Evolutionary conservation across 1,139 yeast genomes (phyloP), one percentile per base, ranked within the genome.

Genomic region (Nakaseomyces nivariensis): DNA sequence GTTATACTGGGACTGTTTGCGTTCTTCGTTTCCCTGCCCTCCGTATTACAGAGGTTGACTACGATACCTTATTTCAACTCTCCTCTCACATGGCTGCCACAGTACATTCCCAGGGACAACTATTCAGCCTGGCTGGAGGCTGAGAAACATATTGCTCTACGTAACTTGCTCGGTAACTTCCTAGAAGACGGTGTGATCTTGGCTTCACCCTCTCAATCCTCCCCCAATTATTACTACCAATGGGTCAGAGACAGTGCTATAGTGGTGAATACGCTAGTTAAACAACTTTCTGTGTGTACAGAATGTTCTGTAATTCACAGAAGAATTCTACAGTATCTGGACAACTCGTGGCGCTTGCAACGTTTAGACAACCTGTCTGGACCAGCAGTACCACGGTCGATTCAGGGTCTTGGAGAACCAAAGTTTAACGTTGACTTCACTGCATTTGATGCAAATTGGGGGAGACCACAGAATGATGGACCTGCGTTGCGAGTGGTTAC

Each of bases 381-480:
- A 0, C 64, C 68, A 1, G 82, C 82, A 62, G 71, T 70, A 42
- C 43, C 52, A 27, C 72, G 49, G 48, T 56, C 17, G 49, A 48
- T 9, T 63, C 70, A 42, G 89, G 89, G 3, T 72, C 37, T 90
- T 37, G 97, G 97, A 1, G 97, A 90, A 63, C 97, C 97, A 4
- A 90, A 90, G 64, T 89, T 85, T 60, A 66, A 75, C 62, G 79
- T 81, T 3, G 77, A 87, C 62, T 82, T 84, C 31, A 61, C 77
- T 0, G 72, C 85, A 0, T 90, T 84, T 58, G 64, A 68, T 13
- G 80, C 72, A 2, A 64, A 71, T 40, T 90, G 97, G 98, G 97
- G 97, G 1, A 74, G 98, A 58, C 98, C 98, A 0, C 98, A 90
- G 67, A 76, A 88, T 54, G 98, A 92, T 66, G 97, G 97, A 0